A percentile compares a stretch with the other conserved stretches of the same genome.
Evolutionary conservation across 139 green algal species (phyloP).

Genomic region (Zygnema circumcarinatum): DNA sequence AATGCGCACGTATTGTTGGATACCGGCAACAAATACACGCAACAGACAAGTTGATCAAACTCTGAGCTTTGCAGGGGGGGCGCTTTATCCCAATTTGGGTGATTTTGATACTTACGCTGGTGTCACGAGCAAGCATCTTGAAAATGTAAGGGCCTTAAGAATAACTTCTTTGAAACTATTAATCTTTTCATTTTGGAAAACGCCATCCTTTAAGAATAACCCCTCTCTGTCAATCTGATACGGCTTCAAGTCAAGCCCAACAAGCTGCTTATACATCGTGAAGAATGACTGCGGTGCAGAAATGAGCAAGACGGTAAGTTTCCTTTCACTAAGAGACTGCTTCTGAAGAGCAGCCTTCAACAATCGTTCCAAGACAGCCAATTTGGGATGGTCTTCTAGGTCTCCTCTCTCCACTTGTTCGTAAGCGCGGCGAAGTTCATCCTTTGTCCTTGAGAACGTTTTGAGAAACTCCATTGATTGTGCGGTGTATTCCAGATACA

Average conservation of each 20-base stretch:
- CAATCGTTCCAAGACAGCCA: background rate
- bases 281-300: background rate
- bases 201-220: background rate
- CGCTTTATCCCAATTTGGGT: too few relatives aligned
- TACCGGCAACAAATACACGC: too few relatives aligned
- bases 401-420: background rate
- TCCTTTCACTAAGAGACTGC: background rate
- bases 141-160: background rate
- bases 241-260: slow-evolving; percentile 1
- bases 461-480: slow-evolving; percentile 14
- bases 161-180: background rate
- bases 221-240: slow-evolving; percentile 22
- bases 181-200: background rate
- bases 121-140: background rate
- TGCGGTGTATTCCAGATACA: slow-evolving; percentile 7
- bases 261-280: slow-evolving; percentile 13
- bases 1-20: too few relatives aligned
- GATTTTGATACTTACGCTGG: slow-evolving; percentile 26
- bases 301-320: background rate
- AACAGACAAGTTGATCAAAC: too few relatives aligned
- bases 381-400: slow-evolving; percentile 17
- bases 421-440: background rate
- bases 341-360: background rate
- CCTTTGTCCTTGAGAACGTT: background rate
- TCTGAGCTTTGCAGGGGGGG: too few relatives aligned